Base-by-base conservation (phyloP, 495 filamentous ascomycete species). In the Trichoderma virens region DNA sequence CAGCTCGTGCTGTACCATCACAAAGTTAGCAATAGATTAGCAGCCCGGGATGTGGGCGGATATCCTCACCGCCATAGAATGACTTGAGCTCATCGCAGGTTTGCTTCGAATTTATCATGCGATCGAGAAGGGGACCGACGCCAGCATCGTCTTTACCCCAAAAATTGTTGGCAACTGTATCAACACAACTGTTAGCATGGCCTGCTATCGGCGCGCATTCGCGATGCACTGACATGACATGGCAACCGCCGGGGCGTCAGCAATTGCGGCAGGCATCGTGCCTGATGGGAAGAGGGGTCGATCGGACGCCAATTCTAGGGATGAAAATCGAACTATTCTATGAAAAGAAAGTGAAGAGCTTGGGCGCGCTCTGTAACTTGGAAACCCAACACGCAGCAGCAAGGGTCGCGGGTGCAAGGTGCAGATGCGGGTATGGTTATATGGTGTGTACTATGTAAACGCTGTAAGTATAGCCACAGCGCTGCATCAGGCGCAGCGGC, bases 121-220 rank as follows among this genome's bases (percentile, higher is more conserved):
- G 93, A 72, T 95, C 91, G 47, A 99, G 84, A 76, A 99, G 85
- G 63, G 95, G 95, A 54, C 82, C 81, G 68, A 98, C 90, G 68
- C 95, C 95, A 45, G 95, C 95, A 80, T 99, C 95, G 74, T 99
- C 92, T 81, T 93, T 97, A 66, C 95, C 95, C 95, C 95, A 99
- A 77, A 99, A 99, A 74, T 99, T 98, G 78, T 98, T 98, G 70
- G 95, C 92, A 63, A 67, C 65, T 61, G 43, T 30, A 32, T 4
- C 9, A 2, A 59, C 8, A 23, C 25, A 20, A 18, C 25, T 63
- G 47, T 59, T 23, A 59, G 45, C 31, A 59, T 3, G 47, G 23
- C 25, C 20, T 25, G 62, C 39, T 51, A 41, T 27, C 3, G 31
- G 27, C 20, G 60, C 60, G 60, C 23, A 30, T 20, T 63, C 14